phyloP scores from a whole-genome alignment of 106 monocot species.

The Acanthochlamys bracteata region DNA sequence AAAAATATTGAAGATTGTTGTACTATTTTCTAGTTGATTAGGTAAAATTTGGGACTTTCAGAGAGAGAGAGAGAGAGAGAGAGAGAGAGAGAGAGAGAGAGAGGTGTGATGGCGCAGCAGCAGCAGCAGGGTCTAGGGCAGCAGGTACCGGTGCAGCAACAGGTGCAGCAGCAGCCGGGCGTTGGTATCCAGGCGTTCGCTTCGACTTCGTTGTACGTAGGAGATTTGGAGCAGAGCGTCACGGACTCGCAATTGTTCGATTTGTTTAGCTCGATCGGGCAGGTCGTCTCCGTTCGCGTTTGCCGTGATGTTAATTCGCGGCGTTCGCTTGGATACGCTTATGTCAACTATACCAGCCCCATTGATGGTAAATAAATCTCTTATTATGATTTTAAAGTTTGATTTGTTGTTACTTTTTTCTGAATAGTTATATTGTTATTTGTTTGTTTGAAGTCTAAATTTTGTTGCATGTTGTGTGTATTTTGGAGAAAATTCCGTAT shows the following conservation, averaged over 20 bases:
- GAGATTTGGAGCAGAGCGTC: slow-evolving; percentile 7
- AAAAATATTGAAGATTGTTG: too few species aligned
- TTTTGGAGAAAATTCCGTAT: too few species aligned
- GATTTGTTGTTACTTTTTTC: background rate
- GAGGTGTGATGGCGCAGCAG: too few species aligned
- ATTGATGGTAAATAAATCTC: slow-evolving; percentile 3
- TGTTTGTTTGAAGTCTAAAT: too few species aligned
- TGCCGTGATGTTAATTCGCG: slow-evolving; percentile 8
- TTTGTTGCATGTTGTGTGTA: too few species aligned
- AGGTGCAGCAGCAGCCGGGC: background rate
- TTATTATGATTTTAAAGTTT: background rate
- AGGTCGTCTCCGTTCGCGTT: slow-evolving; percentile 9
- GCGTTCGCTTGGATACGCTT: slow-evolving; percentile 15
- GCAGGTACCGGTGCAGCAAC: background rate
- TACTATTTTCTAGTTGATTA: too few species aligned
- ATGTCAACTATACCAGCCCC: slow-evolving; percentile 8
- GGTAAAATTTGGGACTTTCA: too few species aligned
- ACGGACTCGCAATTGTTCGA: slow-evolving; percentile 15
- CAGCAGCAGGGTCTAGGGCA: too few species aligned
- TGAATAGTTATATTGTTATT: background rate
- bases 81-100: too few species aligned
- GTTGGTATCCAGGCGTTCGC: background rate
- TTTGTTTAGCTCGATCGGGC: slow-evolving; percentile 9
- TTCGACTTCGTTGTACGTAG: slow-evolving; percentile 12
- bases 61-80: too few species aligned